These are phyloP conservation scores for Pyrus communis DNA, from an alignment of 306 rosid species.

Conservation along the genomic window DNA sequence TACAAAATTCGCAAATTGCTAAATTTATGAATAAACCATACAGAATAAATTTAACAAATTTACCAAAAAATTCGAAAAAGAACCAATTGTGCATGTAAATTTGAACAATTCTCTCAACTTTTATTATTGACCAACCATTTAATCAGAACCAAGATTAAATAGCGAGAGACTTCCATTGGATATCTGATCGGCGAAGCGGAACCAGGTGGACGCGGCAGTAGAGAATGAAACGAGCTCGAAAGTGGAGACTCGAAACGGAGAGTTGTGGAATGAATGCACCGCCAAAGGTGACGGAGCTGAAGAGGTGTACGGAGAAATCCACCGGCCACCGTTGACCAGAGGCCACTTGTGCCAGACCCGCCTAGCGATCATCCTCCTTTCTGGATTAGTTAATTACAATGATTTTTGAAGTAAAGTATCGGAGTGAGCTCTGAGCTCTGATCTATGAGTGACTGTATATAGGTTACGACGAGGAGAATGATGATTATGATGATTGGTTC, in stretches of 20 bases:
- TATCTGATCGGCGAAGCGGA: slow-evolving; percentile 7
- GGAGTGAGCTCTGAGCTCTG: neutral
- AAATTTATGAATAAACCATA: neutral
- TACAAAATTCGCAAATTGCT: slow-evolving; percentile 8
- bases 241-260: slow-evolving; percentile 1
- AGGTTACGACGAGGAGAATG: neutral
- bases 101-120: neutral
- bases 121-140: neutral
- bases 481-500: neutral
- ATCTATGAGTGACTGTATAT: neutral
- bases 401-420: neutral
- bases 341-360: slow-evolving; percentile 24
- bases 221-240: slow-evolving; percentile 3
- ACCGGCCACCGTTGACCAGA: slow-evolving; percentile 23
- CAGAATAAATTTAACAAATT: neutral
- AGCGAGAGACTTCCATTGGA: slow-evolving; percentile 28
- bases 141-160: neutral
- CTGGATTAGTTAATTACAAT: neutral
- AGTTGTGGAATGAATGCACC: neutral
- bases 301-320: neutral
- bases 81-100: neutral
- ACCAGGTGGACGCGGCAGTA: slow-evolving; percentile 2
- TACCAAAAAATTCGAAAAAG: neutral
- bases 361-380: slow-evolving; percentile 23
- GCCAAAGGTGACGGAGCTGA: neutral